phyloP scores from a whole-genome alignment of 2,329 filamentous ascomycete genomes.

The Alternaria gansuensis region DNA sequence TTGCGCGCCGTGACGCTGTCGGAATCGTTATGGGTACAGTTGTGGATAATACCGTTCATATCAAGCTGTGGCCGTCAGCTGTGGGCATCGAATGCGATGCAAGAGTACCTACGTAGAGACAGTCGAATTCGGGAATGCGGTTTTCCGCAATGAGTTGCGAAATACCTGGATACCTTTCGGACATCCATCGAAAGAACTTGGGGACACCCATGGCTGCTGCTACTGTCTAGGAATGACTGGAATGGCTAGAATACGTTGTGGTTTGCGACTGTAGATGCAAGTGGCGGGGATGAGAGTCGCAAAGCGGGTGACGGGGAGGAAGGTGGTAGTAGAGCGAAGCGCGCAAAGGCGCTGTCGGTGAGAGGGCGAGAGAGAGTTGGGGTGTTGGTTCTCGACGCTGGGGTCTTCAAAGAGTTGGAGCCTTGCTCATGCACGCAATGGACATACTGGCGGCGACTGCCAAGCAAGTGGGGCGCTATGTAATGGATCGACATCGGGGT shows the following conservation, averaged over 20 bases:
- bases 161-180: slow-evolving; percentile 97
- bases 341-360: slow-evolving; percentile 22
- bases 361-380: slow-evolving; percentile 34
- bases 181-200: slow-evolving; percentile 99
- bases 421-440: slow-evolving; percentile 24
- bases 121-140: slow-evolving; percentile 98
- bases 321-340: slow-evolving; percentile 17
- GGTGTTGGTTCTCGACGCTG: slow-evolving; percentile 51
- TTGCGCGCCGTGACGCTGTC: slow-evolving; percentile 91
- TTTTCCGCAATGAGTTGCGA: slow-evolving; percentile 99
- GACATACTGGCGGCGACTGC: slow-evolving; percentile 30
- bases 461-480: slow-evolving; percentile 29
- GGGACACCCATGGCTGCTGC: slow-evolving; percentile 70
- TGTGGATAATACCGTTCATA: slow-evolving; percentile 99
- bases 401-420: slow-evolving; percentile 51
- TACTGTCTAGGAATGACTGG: slow-evolving; percentile 30
- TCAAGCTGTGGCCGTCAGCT: slow-evolving; percentile 67
- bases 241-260: slow-evolving; percentile 13
- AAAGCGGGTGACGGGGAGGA: slow-evolving; percentile 12
- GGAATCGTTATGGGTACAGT: slow-evolving; percentile 97
- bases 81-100: slow-evolving; percentile 8
- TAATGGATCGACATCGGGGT: slow-evolving; percentile 15
- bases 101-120: slow-evolving; percentile 74
- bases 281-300: slow-evolving; percentile 6
- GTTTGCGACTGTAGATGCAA: slow-evolving; percentile 9